Percentiles rank a stretch among this genome's conserved stretches.
Conservation (phyloP, 2,329 filamentous ascomycete genomes). For the Dactylellina cionopaga region DNA sequence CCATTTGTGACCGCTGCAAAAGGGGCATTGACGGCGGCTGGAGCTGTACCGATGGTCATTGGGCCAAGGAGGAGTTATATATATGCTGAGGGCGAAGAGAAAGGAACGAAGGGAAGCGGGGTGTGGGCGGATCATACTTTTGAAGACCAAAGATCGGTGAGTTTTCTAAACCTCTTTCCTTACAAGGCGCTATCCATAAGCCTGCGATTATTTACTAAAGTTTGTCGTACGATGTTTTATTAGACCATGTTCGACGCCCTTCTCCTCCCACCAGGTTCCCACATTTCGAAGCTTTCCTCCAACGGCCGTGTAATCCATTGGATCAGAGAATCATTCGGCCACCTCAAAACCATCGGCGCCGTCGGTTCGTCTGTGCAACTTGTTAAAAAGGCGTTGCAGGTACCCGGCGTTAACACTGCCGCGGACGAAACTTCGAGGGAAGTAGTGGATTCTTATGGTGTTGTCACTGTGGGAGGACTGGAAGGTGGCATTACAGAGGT, state of each 20-base stretch:
- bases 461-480: slow-evolving; percentile 72
- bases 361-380: slow-evolving; percentile 77
- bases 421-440: slow-evolving; percentile 61
- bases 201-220: no score
- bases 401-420: slow-evolving; percentile 60
- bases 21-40: slow-evolving; percentile 69
- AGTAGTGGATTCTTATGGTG: slow-evolving; percentile 76
- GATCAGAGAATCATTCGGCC: slow-evolving; percentile 81
- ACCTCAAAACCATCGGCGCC: slow-evolving; percentile 80
- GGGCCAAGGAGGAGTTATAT: slow-evolving; percentile 74
- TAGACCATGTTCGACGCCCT: slow-evolving; percentile 80
- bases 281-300: slow-evolving; percentile 71
- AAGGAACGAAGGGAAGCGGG: slow-evolving; percentile 64
- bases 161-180: neutral
- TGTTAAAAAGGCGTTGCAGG: slow-evolving; percentile 64
- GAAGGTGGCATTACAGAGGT: slow-evolving; percentile 68
- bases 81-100: slow-evolving; percentile 70
- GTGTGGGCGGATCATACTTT: slow-evolving; percentile 79
- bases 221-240: no score
- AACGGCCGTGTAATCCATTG: slow-evolving; percentile 79
- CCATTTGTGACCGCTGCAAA: slow-evolving; percentile 73
- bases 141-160: slow-evolving; percentile 75
- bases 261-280: slow-evolving; percentile 77
- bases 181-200: neutral
- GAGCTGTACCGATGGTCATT: slow-evolving; percentile 78